Evolutionary conservation across 1,139 yeast genomes (phyloP), one percentile per base, ranked within the genome.

Genomic region (Yamadazyma sp.): DNA sequence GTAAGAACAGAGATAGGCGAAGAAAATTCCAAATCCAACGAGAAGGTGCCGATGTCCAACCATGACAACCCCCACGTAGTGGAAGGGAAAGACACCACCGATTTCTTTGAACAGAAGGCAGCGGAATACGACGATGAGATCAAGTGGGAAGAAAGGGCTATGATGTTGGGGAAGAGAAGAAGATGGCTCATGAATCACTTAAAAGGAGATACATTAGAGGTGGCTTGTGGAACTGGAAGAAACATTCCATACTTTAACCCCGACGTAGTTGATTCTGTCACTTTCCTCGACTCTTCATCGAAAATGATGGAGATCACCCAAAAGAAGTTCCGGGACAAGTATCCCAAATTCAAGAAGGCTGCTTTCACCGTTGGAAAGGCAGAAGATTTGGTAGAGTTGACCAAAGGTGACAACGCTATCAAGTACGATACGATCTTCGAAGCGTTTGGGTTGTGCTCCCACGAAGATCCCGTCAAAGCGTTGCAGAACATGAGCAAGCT

Each of bases 191-290:
- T 87, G 88, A 76, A 73, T 36, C 85, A 87, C 46, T 76, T 86
- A 37, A 64, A 69, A 44, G 98, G 98, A 22, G 96, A 89, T 57
- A 97, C 89, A 1, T 67, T 92, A 44, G 98, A 94, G 62, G 92
- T 91, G 14, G 85, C 97, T 0, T 87, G 96, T 57, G 98, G 98
- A 41, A 92, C 98, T 0, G 98, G 98, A 4, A 76, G 98, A 59
- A 92, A 92, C 56, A 75, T 91, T 44, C 81, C 85, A 35, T 89
- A 84, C 58, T 66, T 89, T 49, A 73, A 81, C 40, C 77, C 83
- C 18, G 73, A 75, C 2, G 59, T 68, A 18, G 68, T 91, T 33
- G 72, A 75, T 33, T 84, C 96, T 0, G 75, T 87, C 28, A 92
- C 98, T 0, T 88, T 87, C 53, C 64, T 91, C 35, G 98, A 92